Conservation (phyloP, 2,329 filamentous ascomycete genomes). For the Macrophomina tecta region DNA sequence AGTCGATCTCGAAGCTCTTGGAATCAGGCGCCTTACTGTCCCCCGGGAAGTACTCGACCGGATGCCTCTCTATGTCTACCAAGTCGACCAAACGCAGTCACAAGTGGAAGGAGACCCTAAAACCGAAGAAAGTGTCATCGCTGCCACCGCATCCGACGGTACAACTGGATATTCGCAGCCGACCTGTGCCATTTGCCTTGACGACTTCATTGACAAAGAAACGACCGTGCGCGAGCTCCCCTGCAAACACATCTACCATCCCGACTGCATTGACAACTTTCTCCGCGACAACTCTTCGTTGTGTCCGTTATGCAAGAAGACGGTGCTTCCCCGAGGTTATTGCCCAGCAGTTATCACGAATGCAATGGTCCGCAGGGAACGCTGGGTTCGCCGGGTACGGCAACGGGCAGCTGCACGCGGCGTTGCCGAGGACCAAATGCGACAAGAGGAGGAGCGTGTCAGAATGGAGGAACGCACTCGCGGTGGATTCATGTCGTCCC, state of each 20-base stretch:
- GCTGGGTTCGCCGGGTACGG: constrained; percentile 67
- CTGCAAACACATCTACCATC: constrained; percentile 92
- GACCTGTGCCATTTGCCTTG: constrained; percentile 87
- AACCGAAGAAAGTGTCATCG: background rate
- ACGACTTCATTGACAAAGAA: constrained; percentile 72
- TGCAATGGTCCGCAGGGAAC: constrained; percentile 82
- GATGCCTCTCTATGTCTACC: constrained; percentile 80
- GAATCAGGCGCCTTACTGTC: constrained; percentile 81
- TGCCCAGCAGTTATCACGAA: constrained; percentile 60
- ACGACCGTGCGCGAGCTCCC: constrained; percentile 83
- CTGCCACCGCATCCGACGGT: background rate
- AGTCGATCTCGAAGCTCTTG: constrained; percentile 83
- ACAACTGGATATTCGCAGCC: constrained; percentile 67
- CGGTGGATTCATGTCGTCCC: constrained; percentile 13
- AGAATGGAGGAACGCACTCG: constrained; percentile 24
- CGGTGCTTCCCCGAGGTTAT: constrained; percentile 72
- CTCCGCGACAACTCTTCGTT: constrained; percentile 79
- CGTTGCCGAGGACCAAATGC: constrained; percentile 20
- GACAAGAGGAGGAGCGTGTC: constrained; percentile 21
- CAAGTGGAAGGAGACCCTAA: constrained; percentile 2
- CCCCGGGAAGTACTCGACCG: constrained; percentile 72
- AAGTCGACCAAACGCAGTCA: background rate
- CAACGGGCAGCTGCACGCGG: constrained; percentile 47
- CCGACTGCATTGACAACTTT: constrained; percentile 88
- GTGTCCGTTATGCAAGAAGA: constrained; percentile 89